These are phyloP conservation scores for Saccharum spontaneum DNA, from an alignment of 176 grass and related monocot species.

Conservation along the genomic window DNA sequence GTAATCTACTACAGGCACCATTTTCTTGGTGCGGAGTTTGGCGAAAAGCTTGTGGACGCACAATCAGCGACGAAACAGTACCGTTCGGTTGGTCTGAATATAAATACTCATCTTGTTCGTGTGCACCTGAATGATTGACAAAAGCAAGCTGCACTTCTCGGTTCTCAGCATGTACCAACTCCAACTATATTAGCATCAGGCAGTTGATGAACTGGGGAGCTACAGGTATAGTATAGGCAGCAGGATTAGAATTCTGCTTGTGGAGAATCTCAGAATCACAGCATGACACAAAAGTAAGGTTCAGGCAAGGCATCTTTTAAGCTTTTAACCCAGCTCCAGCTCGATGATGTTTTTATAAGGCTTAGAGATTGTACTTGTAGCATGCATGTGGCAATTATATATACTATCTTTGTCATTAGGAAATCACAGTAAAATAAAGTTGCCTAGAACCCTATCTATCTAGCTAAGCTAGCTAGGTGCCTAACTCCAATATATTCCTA, in stretches of 20 bases:
- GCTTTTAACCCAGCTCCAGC: slow-evolving; percentile 25
- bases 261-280: slow-evolving; percentile 25
- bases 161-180: background rate
- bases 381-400: background rate
- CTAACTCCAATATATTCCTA: background rate
- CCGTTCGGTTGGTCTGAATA: slow-evolving; percentile 10
- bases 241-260: slow-evolving; percentile 30
- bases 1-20: slow-evolving; percentile 18
- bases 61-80: slow-evolving; percentile 10
- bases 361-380: background rate
- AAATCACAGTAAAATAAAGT: slow-evolving; percentile 21
- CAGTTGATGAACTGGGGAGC: background rate
- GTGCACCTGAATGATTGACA: slow-evolving; percentile 19
- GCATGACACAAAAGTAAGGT: background rate
- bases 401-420: background rate
- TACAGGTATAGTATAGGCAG: background rate
- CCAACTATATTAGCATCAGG: slow-evolving; percentile 21
- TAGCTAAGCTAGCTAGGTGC: background rate
- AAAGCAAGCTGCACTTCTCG: slow-evolving; percentile 4
- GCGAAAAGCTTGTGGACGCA: slow-evolving; percentile 38
- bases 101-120: background rate
- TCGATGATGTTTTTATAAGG: slow-evolving; percentile 2
- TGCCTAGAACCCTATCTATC: slow-evolving; percentile 13
- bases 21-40: slow-evolving; percentile 43
- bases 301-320: slow-evolving; percentile 32